These are phyloP conservation scores for Colletotrichum higginsianum DNA, from an alignment of 2,329 filamentous ascomycete species.

Conservation along the genomic window DNA sequence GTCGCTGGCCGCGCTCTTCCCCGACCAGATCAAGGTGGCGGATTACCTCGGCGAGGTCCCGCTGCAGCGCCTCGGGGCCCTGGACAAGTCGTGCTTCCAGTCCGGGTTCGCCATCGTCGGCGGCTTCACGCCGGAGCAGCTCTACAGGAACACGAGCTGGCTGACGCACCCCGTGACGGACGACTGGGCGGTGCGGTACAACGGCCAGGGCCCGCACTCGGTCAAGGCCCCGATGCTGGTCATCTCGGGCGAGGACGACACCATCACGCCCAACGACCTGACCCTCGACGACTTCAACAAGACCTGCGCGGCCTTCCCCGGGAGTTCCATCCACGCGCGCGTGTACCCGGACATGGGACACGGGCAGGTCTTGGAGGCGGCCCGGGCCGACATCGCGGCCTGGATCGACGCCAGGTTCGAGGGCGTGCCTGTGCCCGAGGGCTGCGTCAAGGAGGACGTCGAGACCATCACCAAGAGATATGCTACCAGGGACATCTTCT, in stretches of 20 bases:
- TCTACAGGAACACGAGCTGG: conserved; percentile 26
- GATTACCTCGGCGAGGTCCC: conserved; percentile 40
- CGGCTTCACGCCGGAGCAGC: conserved; percentile 30
- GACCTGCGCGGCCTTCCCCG: conserved; percentile 23
- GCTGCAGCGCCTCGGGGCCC: conserved; percentile 11
- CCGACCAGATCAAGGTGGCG: conserved; percentile 32
- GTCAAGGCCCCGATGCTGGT: no score
- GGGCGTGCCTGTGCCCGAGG: conserved; percentile 9
- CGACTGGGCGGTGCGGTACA: no score
- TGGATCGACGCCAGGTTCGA: neutral
- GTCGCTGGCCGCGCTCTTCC: conserved; percentile 40
- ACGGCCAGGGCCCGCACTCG: no score
- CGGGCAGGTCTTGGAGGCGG: conserved; percentile 21
- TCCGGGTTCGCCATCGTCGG: conserved; percentile 35
- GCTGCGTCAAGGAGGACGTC: conserved; percentile 19
- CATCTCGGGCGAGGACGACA: no score
- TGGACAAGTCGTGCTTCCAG: conserved; percentile 28
- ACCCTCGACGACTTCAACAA: neutral
- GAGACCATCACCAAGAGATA: conserved; percentile 18
- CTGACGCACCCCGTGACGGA: no score
- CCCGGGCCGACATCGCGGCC: conserved; percentile 22
- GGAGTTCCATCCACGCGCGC: conserved; percentile 15
- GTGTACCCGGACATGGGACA: conserved; percentile 28
- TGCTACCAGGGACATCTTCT: neutral
- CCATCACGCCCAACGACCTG: no score